Evolutionary conservation across 495 filamentous ascomycete genomes (phyloP), one percentile per base, ranked within the genome.

Genomic region (Xanthoparmelia taractica): DNA sequence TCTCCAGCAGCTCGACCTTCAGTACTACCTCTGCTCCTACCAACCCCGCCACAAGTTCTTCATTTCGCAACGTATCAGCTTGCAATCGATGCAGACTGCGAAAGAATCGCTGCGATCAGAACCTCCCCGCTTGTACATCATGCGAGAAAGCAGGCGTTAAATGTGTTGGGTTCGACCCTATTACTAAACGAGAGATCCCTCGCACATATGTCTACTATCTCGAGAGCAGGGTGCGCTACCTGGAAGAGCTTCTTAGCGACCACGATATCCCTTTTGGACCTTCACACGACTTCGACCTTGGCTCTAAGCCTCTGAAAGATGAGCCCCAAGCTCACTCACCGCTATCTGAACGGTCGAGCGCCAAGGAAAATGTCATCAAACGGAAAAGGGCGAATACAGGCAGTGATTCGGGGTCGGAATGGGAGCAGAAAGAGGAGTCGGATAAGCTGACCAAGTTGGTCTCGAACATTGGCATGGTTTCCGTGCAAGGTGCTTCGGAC

Each of bases 81-180:
- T 97, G 93, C 73, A 95, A 96, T 75, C 85, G 93, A 27, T 97
- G 93, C 72, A 85, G 93, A 17, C 76, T 93, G 66, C 84, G 93
- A 67, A 97, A 97, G 76, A 96, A 97, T 69, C 84, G 92, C 34
- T 97, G 93, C 71, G 93, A 97, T 71, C 92, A 96, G 78, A 85
- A 86, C 54, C 81, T 97, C 56, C 93, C 93, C 31, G 88, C 88
- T 58, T 97, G 93, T 74, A 84, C 89, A 55, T 86, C 88, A 63
- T 97, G 93, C 73, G 91, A 91, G 72, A 97, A 96, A 76, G 92
- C 90, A 18, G 80, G 82, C 66, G 88, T 93, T 38, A 87, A 87
- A 68, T 97, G 93, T 71, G 91, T 96, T 54, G 93, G 93, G 45
- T 97, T 95, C 71, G 93, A 97, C 72, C 93, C 92, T 27, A 95